A percentile compares a stretch with the other conserved stretches of the same genome.
These are phyloP conservation scores for Globisporangium radiosum DNA, from an alignment of 352 stramenopile species.

Conservation along the genomic window DNA sequence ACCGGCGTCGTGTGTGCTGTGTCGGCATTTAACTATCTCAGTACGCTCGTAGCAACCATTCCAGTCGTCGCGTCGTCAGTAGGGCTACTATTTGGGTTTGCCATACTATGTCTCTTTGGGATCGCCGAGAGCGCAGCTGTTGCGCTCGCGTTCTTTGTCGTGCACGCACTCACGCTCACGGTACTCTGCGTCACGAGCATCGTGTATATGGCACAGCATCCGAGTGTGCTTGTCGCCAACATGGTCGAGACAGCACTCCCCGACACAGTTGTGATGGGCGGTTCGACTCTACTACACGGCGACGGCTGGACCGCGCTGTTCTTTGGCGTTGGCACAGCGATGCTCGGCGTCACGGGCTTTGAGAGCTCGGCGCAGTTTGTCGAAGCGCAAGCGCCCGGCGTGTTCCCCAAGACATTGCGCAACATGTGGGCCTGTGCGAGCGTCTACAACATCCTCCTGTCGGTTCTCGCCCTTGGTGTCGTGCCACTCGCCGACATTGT, in stretches of 20 bases:
- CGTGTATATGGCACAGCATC: conserved; percentile 46
- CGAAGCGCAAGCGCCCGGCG: conserved; percentile 69
- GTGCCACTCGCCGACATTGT: conserved; percentile 60
- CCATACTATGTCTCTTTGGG: conserved; percentile 59
- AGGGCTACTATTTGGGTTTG: conserved; percentile 63
- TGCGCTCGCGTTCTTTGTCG: conserved; percentile 68
- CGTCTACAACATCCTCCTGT: conserved; percentile 76
- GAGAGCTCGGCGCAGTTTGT: conserved; percentile 82
- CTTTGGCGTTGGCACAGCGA: conserved; percentile 50
- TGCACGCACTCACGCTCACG: conserved; percentile 56
- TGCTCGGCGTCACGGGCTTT: conserved; percentile 83
- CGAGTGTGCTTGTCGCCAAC: conserved; percentile 52
- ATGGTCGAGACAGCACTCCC: conserved; percentile 32
- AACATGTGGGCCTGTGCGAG: conserved; percentile 77
- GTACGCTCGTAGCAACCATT: conserved; percentile 39
- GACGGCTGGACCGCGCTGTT: conserved; percentile 33
- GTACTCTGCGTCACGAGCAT: conserved; percentile 39
- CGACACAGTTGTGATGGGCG: conserved; percentile 21
- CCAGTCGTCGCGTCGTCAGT: conserved; percentile 34
- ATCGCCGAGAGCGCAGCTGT: conserved; percentile 74
- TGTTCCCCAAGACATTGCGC: conserved; percentile 77
- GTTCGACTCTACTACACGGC: conserved; percentile 9
- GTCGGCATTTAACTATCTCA: conserved; percentile 74
- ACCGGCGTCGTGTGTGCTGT: conserved; percentile 57
- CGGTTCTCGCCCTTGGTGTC: conserved; percentile 55